Evolutionary conservation across 208 protist species (phyloP), one percentile per base, ranked within the genome.

Genomic region (Endotrypanum monterogeii): DNA sequence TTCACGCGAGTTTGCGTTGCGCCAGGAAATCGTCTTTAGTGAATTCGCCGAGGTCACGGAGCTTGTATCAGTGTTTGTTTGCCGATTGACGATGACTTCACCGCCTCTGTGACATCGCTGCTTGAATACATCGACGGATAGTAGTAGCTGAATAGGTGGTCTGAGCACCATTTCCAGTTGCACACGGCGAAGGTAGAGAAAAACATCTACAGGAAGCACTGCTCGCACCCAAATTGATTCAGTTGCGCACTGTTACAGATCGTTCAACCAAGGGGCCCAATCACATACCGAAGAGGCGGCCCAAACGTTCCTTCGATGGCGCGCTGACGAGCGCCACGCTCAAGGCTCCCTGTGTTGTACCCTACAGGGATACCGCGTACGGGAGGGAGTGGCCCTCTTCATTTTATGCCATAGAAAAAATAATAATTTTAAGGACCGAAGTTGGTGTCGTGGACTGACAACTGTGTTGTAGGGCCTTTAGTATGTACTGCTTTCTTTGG

Each of bases 1-100:
- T 32, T 72, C 71, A 8, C 18, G 20, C 41, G 78, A 83, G 78
- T 78, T 78, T 58, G 72, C 71, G 30, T 35, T 23, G 20, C 71
- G 78, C 20, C 78, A 83, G 48, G 48, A 39, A 4, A 74, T 83
- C n/a, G 57, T 83, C 52, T 74, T 78, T 46, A 39, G 35, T 1
- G 78, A 83, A 46, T 78, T 77, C 25, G 61, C 61, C 2, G 48
- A 55, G 20, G 37, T 75, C 28, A 83, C 78, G 0, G 78, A 83
- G 57, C 44, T 81, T 12, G 46, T 73, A 20, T 81, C 76, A 28
- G 51, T 44, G 8, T 80, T 80, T 66, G 69, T 80, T 35, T 80
- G 75, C 35, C 62, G 35, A 14, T 51, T 80, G 69, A 65, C 75
- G 7, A 39, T 69, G n/a, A 57, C 37, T 28, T 50, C 50, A 50